A percentile compares a stretch with the other conserved stretches of the same genome.
Evolutionary conservation across 345 rosid genomes (phyloP).

Genomic region (Nasturtium officinale): DNA sequence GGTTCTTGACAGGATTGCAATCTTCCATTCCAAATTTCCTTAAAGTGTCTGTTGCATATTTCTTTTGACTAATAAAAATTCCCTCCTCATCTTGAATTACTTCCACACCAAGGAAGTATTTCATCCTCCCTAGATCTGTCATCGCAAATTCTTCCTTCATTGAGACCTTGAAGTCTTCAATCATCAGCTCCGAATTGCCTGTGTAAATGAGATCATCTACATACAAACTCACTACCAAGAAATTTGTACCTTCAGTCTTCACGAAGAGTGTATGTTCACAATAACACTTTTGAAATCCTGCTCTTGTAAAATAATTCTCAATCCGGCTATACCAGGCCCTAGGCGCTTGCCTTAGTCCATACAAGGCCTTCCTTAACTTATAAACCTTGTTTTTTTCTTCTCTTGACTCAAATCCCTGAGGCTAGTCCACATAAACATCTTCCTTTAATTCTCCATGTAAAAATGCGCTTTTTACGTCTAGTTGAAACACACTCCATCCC

Average conservation of each 20-base stretch:
- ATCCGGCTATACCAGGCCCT: neutral
- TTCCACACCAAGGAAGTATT: neutral
- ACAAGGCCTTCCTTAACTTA: neutral
- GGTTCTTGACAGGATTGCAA: neutral
- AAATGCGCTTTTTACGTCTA: neutral
- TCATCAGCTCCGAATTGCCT: neutral
- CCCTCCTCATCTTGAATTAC: neutral
- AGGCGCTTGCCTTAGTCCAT: neutral
- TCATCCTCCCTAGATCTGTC: neutral
- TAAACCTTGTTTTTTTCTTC: neutral
- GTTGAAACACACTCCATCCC: neutral
- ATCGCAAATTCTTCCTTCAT: neutral
- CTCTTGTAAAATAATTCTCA: neutral
- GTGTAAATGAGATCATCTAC: neutral
- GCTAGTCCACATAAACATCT: neutral
- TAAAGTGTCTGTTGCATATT: neutral
- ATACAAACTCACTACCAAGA: neutral
- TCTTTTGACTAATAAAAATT: neutral
- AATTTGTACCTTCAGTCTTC: neutral
- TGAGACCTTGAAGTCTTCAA: neutral
- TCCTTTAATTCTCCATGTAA: neutral
- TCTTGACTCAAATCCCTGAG: neutral
- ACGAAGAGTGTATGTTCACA: neutral
- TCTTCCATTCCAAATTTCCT: neutral
- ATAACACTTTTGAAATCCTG: neutral